Conservation (phyloP, 257 asterid species). For the Solanum lycopersicoides region DNA sequence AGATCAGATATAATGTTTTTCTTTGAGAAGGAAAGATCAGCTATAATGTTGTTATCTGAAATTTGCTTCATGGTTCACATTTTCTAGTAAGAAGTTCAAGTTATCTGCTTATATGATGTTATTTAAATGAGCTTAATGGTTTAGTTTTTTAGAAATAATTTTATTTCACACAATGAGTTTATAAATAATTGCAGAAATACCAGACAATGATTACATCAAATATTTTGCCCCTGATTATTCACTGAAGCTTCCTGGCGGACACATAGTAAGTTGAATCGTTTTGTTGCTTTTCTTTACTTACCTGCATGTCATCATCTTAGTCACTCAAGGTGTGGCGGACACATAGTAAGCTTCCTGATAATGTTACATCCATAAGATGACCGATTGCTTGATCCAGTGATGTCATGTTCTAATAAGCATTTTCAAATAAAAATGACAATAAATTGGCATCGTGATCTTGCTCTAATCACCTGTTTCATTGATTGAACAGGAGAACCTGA, state of each 20-base stretch:
- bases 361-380: neutral
- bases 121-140: neutral
- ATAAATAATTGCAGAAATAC: constrained; percentile 61
- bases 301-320: neutral
- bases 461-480: constrained; percentile 4
- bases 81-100: neutral
- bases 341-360: no score
- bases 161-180: neutral
- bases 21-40: neutral
- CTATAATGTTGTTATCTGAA: neutral
- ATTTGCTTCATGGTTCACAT: neutral
- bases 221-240: constrained; percentile 86
- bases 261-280: constrained; percentile 45
- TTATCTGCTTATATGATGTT: neutral
- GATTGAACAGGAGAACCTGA: constrained; percentile 76
- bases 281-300: neutral
- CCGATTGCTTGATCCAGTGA: neutral
- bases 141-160: neutral
- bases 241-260: constrained; percentile 64
- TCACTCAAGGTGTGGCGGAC: neutral
- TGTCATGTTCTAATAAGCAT: neutral
- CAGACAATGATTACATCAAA: constrained; percentile 81
- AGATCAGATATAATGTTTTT: neutral
- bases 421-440: neutral
- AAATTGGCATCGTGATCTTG: neutral